Base-by-base conservation (phyloP, 257 asterid species). In the Solanum stenotomum region DNA sequence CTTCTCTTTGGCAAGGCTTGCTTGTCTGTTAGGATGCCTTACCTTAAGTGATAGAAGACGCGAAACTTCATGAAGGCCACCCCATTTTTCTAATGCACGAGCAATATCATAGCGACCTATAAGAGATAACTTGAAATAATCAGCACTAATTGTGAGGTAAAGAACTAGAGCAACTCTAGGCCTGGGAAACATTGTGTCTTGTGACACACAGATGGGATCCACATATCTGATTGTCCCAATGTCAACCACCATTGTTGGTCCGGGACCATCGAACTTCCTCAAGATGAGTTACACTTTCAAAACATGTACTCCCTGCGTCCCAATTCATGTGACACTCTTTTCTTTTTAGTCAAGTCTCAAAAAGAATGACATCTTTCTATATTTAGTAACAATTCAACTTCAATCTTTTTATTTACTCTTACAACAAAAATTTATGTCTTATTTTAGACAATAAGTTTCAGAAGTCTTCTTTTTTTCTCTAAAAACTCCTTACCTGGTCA, bases 11-110 rank as follows among this genome's bases (percentile, higher is more conserved):
- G 93, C 88, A 40, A 90, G 92, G 78, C 89, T 89, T 81, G 90
- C 74, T 89, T 92, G 96, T 86, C 99, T 91, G 91, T 91, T 94
- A 1, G 98, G 98, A 88, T 94, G 95, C 90, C 98, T 93, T 85
- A 95, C 98, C 90, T 94, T 94, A 37, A 96, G 96, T 3, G 98
- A 92, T 31, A 96, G 91, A 40, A 96, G 98, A 10, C 98, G 95
- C 2, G 99, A 94, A 52, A 96, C 99, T 92, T 96, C 98, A 72
- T 95, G 99, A 78, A 95, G 90, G 85, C 99, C 99, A 87, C 98
- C 99, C 99, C 99, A 96, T 94, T 95, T 96, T 93, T 96, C 98
- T 91, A 96, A 89, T 35, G 98, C 99, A 9, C 98, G 95, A 2
- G 98, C 98, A 87, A 96, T 95, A 92, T 95, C 98, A 12, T 93